Conservation (phyloP, 176 grass and related monocot species). For the Alopecurus myosuroides region DNA sequence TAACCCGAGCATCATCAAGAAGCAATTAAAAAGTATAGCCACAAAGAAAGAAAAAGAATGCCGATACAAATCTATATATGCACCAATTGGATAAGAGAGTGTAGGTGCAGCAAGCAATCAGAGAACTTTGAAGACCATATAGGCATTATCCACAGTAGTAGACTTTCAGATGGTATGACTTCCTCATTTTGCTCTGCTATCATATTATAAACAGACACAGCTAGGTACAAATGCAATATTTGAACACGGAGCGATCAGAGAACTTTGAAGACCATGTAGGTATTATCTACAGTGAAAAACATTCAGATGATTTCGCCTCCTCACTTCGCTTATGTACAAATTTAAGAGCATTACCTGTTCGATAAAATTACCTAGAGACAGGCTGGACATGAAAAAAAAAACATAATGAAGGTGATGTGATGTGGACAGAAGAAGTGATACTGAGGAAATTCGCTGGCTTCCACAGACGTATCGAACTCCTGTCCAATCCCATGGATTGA, state of each 20-base stretch:
- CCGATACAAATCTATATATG: neutral
- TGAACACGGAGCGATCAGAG: conserved; percentile 37
- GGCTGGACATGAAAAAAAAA: neutral
- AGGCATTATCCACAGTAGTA: neutral
- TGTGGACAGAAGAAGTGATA: conserved; percentile 41
- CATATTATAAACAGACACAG: neutral
- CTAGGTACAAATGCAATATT: neutral
- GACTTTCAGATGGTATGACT: neutral
- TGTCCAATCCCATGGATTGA: conserved; percentile 30
- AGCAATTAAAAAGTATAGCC: neutral
- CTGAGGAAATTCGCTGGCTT: conserved; percentile 19
- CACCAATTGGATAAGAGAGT: neutral
- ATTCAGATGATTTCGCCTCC: conserved; percentile 28
- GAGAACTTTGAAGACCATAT: conserved; percentile 21
- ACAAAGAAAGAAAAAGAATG: neutral
- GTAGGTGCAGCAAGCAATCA: neutral
- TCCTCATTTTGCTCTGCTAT: conserved; percentile 16
- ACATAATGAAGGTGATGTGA: neutral
- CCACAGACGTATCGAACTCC: conserved; percentile 18
- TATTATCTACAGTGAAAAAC: conserved; percentile 26
- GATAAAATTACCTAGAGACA: neutral
- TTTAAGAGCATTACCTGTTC: neutral
- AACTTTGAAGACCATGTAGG: conserved; percentile 55
- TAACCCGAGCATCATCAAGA: neutral
- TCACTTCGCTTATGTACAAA: conserved; percentile 31